Conservation (phyloP, 2,329 filamentous ascomycete species). For the Dryadomyces quercivorus region DNA sequence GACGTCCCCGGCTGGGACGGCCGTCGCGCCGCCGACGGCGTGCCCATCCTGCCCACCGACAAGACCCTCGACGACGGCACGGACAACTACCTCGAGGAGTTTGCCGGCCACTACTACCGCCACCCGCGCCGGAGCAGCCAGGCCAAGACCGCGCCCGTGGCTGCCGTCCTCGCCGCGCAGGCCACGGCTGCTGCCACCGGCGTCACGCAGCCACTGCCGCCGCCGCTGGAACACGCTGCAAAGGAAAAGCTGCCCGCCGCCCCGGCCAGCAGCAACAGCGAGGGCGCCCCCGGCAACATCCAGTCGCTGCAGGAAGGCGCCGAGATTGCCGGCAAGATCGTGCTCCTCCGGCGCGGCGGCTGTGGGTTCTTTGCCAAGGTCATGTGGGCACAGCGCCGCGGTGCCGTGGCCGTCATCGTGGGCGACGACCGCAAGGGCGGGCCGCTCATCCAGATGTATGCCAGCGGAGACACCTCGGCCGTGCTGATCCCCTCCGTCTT, state of each 20-base stretch:
- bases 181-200: background rate
- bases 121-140: slow-evolving; percentile 1
- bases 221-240: background rate
- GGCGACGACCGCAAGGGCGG: slow-evolving; percentile 87
- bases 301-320: slow-evolving; percentile 83
- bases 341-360: slow-evolving; percentile 79
- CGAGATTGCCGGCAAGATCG: slow-evolving; percentile 87
- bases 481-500: slow-evolving; percentile 90
- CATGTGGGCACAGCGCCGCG: slow-evolving; percentile 89
- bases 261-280: background rate
- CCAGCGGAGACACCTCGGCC: slow-evolving; percentile 90
- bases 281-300: slow-evolving; percentile 58
- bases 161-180: background rate
- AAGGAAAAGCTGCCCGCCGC: too few relatives aligned
- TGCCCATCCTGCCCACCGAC: slow-evolving; percentile 27
- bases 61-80: slow-evolving; percentile 57
- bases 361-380: slow-evolving; percentile 96
- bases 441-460: slow-evolving; percentile 92
- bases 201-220: background rate
- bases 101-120: slow-evolving; percentile 12
- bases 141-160: background rate
- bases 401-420: slow-evolving; percentile 81
- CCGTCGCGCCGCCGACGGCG: slow-evolving; percentile 23
- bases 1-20: slow-evolving; percentile 85
- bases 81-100: slow-evolving; percentile 68